These are phyloP conservation scores for Actinomucor elegans DNA, from an alignment of 371 early-diverging fungal species.

Conservation along the genomic window DNA sequence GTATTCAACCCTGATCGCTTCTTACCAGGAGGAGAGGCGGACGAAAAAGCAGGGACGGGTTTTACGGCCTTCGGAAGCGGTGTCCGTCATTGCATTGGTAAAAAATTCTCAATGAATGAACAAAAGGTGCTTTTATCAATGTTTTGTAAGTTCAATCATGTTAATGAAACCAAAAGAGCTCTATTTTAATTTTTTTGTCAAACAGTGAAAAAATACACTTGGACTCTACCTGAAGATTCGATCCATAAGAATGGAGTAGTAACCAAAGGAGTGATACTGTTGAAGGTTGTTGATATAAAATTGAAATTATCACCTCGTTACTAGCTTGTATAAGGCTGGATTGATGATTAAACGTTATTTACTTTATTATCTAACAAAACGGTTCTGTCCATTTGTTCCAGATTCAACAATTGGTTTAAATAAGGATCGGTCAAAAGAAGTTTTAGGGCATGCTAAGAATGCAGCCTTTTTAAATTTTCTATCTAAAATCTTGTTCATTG, in stretches of 20 bases:
- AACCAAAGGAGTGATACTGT: background rate
- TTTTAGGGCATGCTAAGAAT: no score
- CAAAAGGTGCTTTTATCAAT: conserved; percentile 45
- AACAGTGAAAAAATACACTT: conserved; percentile 29
- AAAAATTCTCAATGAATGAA: conserved; percentile 42
- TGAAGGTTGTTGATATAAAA: background rate
- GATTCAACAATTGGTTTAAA: no score
- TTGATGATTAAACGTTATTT: no score
- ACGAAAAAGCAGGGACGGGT: conserved; percentile 13
- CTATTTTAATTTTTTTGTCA: background rate
- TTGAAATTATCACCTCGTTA: conserved; percentile 6
- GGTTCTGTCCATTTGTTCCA: no score
- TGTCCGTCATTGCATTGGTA: conserved; percentile 35
- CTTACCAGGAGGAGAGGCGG: background rate
- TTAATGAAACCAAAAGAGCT: background rate
- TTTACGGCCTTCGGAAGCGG: conserved; percentile 32
- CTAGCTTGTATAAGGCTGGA: no score
- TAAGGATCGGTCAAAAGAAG: no score
- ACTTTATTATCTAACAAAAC: no score
- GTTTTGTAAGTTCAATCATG: conserved; percentile 22
- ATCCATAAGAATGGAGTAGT: conserved; percentile 14
- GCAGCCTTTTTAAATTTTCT: no score
- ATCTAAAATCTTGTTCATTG: no score
- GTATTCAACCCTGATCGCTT: conserved; percentile 12
- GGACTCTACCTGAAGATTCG: conserved; percentile 21